Evolutionary conservation across 2,329 filamentous ascomycete species (phyloP).

Genomic region (Ceratocystis albifundus): DNA sequence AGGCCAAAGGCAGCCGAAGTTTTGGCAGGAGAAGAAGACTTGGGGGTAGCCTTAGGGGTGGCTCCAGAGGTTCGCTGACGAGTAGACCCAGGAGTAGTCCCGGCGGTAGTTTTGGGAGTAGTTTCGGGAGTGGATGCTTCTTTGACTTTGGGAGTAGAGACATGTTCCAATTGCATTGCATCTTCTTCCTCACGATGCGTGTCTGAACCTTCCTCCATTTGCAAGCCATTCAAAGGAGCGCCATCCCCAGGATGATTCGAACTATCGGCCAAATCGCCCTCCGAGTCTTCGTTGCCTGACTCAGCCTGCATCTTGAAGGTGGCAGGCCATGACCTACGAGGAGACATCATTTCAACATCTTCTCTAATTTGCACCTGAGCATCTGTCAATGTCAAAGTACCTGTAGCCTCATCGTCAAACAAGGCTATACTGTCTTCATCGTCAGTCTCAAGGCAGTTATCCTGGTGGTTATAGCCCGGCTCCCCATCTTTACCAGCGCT

Average conservation of each 20-base stretch:
- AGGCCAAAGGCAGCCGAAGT: constrained; percentile 28
- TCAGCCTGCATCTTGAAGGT: constrained; percentile 10
- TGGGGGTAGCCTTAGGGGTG: background rate
- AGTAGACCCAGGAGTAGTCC: background rate
- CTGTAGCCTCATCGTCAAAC: constrained; percentile 22
- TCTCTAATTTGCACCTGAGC: constrained; percentile 18
- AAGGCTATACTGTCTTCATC: constrained; percentile 18
- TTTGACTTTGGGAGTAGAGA: background rate
- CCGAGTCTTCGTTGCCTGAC: background rate
- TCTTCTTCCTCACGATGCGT: background rate
- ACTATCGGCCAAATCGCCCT: background rate
- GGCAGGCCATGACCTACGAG: constrained; percentile 1
- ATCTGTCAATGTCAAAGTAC: constrained; percentile 19
- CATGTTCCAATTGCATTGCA: background rate
- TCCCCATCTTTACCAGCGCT: background rate
- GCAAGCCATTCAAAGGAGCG: background rate
- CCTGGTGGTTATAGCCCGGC: too few relatives aligned
- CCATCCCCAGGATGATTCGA: background rate
- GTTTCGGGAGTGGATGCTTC: background rate
- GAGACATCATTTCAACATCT: constrained; percentile 21
- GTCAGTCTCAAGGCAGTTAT: background rate
- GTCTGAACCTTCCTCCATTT: background rate
- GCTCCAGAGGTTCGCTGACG: background rate
- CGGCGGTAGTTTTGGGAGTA: background rate
- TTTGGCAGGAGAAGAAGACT: background rate